Evolutionary conservation across 805 yeast species (phyloP), one percentile per base, ranked within the genome.

Genomic region (Barnettozyma wickerhamii): DNA sequence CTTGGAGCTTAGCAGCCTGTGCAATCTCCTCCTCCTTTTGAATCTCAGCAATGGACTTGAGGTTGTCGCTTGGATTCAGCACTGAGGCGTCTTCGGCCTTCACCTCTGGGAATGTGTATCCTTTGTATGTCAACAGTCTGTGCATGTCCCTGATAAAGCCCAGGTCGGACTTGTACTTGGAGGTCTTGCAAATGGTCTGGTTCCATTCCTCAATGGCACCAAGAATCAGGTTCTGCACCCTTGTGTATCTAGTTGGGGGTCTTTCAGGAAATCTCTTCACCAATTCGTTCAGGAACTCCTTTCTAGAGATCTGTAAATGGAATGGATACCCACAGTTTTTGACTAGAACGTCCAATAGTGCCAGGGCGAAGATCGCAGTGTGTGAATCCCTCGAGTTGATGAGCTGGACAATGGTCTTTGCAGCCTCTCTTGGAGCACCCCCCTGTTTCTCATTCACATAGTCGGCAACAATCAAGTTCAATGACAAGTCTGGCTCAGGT

Each of bases 321-420:
- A 93, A 79, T 7, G 99, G 97, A 62, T 91, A 93, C 5, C 98
- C 99, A 67, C 99, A 93, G 68, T 93, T 93, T 66, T 93, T 93
- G 39, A 93, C 99, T 52, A 93, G 69, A 40, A 87, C 87, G 59
- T 93, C 99, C 46, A 93, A 58, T 29, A 87, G 65, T 2, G 89
- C 76, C 49, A 93, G 64, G 9, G 97, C 96, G 56, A 90, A 80
- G 41, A 84, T 79, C 5, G 90, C 78, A 26, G 89, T 84, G 55
- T 86, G 95, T 1, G 95, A 79, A 51, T 85, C 93, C 55, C 87
- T 73, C 50, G 83, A 82, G 64, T 88, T 85, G 58, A 91, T 77
- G 47, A 88, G 70, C 56, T 81, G 82, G 40, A 84, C 97, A 47
- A 90, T 80, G 6, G 90, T 81, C 47, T 80, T 73, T 6, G 95